A percentile compares a stretch with the other conserved stretches of the same genome.
phyloP scores from a whole-genome alignment of 306 rosid species.

The Datisca glomerata region DNA sequence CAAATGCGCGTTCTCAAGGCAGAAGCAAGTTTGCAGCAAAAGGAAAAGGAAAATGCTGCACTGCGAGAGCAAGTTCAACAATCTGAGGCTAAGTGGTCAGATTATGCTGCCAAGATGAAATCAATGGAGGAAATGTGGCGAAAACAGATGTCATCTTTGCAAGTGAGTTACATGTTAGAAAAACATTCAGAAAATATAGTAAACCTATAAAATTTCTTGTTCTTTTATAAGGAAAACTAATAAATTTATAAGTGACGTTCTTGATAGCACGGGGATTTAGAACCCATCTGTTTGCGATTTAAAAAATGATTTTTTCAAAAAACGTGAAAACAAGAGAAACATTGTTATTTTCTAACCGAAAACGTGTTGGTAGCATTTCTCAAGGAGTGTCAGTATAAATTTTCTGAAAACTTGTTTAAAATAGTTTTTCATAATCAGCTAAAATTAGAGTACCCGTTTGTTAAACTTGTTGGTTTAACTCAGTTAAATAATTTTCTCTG shows the following conservation, averaged over 20 bases:
- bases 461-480: background rate
- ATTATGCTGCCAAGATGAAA: slow-evolving; percentile 82
- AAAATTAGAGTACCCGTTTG: background rate
- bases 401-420: no score
- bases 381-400: no score
- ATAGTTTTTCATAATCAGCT: background rate
- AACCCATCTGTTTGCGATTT: no score
- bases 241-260: no score
- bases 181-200: background rate
- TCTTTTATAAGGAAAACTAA: no score
- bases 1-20: slow-evolving; percentile 59
- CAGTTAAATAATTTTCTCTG: background rate
- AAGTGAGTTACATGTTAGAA: slow-evolving; percentile 52
- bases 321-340: no score
- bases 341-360: no score
- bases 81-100: slow-evolving; percentile 71
- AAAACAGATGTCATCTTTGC: slow-evolving; percentile 91
- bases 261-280: no score
- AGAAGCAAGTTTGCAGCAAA: slow-evolving; percentile 64
- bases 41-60: slow-evolving; percentile 73
- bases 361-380: no score
- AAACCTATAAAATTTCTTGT: background rate
- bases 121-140: slow-evolving; percentile 95
- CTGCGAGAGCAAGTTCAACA: slow-evolving; percentile 67
- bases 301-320: background rate